Evolutionary conservation across 805 yeast species (phyloP), one percentile per base, ranked within the genome.

Genomic region (Candida tammaniensis): DNA sequence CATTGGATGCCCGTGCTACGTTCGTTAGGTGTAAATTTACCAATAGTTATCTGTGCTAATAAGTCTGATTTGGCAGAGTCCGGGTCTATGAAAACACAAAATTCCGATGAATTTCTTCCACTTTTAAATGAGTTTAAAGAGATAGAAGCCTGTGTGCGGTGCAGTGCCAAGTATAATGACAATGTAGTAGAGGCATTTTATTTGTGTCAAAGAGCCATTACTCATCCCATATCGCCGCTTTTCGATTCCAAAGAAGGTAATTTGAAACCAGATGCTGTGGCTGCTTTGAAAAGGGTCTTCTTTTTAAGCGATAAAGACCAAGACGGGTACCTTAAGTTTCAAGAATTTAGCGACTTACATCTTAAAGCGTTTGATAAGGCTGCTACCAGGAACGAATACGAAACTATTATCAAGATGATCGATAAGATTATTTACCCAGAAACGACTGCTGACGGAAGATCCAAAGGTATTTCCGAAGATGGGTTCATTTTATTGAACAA

Each of bases 1-100:
- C 88, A 88, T 56, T 93, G 99, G 99, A 81, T 93, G 74, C 93
- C 94, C 33, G 75, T 82, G 68, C 82, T 93, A 49, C 70, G 99
- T 42, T 86, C 95, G 0, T 70, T 87, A 73, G 99, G 98, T 3
- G 87, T 91, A 38, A 93, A 93, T 52, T 58, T 91, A 10, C 98
- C 99, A 0, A 81, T 93, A n/a, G 86, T 93, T 1, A 63, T 93
- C 2, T 83, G 95, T 58, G 88, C 89, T 35, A 93, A 88, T 57
- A 88, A 86, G 49, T 70, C 80, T 13, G 94, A 85, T 38, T 32
- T 52, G 1, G 57, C 67, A 0, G 61, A 74, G 0, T 75, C 73
- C 22, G 59, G 66, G 6, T 53, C 65, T 1, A 69, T 78, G 26
- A 57, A 56, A 38, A 47, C 53, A 21, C 64, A 54, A 41, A 62